Percentiles rank a stretch among this genome's conserved stretches.
These are phyloP conservation scores for Piloderma croceum DNA, from an alignment of 768 basidiomycete species.

Conservation along the genomic window DNA sequence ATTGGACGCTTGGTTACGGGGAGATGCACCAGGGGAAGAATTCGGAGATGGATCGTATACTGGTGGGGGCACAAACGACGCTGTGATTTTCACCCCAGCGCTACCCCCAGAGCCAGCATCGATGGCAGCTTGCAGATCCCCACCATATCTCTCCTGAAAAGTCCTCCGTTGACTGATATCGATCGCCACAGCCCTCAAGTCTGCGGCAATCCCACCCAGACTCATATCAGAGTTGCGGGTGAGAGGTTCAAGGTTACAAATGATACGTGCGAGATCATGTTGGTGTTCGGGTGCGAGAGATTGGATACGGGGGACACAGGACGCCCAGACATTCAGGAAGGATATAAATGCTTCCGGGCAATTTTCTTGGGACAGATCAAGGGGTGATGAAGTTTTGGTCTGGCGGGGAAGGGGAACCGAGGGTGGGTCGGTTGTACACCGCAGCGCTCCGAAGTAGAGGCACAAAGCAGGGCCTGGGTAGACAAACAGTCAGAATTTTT, in stretches of 20 bases:
- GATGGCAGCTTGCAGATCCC: conserved; percentile 73
- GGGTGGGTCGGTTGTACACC: conserved; percentile 69
- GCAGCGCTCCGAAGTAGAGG: conserved; percentile 78
- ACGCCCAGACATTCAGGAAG: conserved; percentile 71
- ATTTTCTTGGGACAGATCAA: conserved; percentile 58
- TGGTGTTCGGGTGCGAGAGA: conserved; percentile 55
- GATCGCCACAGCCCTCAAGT: conserved; percentile 79
- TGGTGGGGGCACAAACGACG: conserved; percentile 70
- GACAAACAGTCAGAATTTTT: conserved; percentile 1
- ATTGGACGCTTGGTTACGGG: conserved; percentile 8
- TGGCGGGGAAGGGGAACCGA: conserved; percentile 72
- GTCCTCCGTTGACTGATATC: conserved; percentile 81
- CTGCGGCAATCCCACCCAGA: conserved; percentile 64
- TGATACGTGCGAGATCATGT: conserved; percentile 77
- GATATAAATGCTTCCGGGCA: conserved; percentile 64
- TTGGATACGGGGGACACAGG: conserved; percentile 61
- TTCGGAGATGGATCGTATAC: conserved; percentile 42
- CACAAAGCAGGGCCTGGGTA: conserved; percentile 68
- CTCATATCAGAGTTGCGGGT: conserved; percentile 33
- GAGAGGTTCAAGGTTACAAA: conserved; percentile 59
- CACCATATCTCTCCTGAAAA: conserved; percentile 75
- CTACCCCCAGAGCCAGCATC: conserved; percentile 46
- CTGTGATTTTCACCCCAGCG: conserved; percentile 35
- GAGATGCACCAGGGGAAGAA: conserved; percentile 18
- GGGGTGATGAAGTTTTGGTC: conserved; percentile 41